Conservation (phyloP, 331 rosid species). For the Prunus yedoensis region DNA sequence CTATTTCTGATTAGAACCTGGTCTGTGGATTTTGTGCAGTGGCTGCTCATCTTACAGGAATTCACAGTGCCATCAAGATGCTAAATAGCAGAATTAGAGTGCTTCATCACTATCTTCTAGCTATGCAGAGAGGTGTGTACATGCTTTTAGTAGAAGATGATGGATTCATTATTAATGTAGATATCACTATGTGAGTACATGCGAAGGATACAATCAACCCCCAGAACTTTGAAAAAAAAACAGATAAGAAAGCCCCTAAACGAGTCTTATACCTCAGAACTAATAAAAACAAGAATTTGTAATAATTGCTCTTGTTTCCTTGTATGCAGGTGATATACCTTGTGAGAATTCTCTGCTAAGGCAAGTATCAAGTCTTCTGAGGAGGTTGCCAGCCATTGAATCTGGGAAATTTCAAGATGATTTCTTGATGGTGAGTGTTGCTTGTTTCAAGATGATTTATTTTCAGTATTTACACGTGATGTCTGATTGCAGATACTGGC, state of each 20-base stretch:
- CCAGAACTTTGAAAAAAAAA: not conserved
- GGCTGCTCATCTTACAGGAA: conserved; percentile 96
- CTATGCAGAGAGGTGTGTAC: conserved; percentile 81
- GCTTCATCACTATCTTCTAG: conserved; percentile 81
- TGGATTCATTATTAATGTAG: not conserved
- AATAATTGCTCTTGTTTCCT: not conserved
- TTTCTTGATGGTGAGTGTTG: conserved; percentile 84
- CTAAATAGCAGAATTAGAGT: conserved; percentile 90
- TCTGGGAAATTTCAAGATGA: conserved; percentile 88
- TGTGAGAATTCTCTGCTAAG: conserved; percentile 84
- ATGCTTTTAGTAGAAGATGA: conserved; percentile 18
- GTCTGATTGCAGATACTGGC: not conserved
- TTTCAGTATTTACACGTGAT: not conserved
- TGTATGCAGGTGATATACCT: conserved; percentile 68
- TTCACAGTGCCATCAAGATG: conserved; percentile 97
- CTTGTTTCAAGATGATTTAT: conserved; percentile 2
- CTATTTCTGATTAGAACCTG: not conserved
- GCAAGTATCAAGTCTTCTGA: conserved; percentile 90
- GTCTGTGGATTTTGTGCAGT: conserved; percentile 43
- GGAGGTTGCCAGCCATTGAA: conserved; percentile 92
- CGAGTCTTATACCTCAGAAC: not conserved
- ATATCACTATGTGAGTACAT: not conserved
- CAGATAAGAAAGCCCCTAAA: not conserved
- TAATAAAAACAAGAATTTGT: not conserved
- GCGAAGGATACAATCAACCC: not conserved